Conservation (phyloP, 2,329 filamentous ascomycete species). For the Phialocephala subalpina region DNA sequence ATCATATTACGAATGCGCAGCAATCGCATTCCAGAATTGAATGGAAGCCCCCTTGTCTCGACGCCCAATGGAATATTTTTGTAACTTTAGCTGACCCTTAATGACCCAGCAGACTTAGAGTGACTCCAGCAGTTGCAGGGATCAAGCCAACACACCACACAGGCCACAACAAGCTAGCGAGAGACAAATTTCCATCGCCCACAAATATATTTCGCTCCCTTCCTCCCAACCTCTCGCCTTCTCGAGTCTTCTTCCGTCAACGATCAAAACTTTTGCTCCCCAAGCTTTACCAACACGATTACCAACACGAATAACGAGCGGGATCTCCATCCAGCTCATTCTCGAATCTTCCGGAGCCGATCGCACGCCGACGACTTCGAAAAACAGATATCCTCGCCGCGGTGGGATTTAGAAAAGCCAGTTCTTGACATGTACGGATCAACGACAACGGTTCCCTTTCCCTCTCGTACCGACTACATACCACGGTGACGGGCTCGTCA, state of each 20-base stretch:
- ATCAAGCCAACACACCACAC: background rate
- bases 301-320: conserved; percentile 33
- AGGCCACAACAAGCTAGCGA: conserved; percentile 4
- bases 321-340: conserved; percentile 39
- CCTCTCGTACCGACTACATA: conserved; percentile 48
- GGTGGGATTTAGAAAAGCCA: conserved; percentile 36
- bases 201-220: conserved; percentile 26
- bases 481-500: conserved; percentile 47
- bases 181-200: conserved; percentile 26
- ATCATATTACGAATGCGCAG: background rate
- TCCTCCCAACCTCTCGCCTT: conserved; percentile 30
- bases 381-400: conserved; percentile 30
- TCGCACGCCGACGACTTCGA: conserved; percentile 37
- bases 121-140: conserved; percentile 9
- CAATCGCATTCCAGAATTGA: conserved; percentile 27
- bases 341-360: conserved; percentile 39
- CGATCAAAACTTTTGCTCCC: conserved; percentile 29
- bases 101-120: conserved; percentile 7
- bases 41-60: conserved; percentile 16
- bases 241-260: conserved; percentile 30
- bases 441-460: conserved; percentile 45
- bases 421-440: conserved; percentile 47
- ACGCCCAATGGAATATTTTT: conserved; percentile 22
- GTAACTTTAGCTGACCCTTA: background rate
- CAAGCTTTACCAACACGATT: conserved; percentile 29